Evolutionary conservation across 2,329 filamentous ascomycete species (phyloP).

Genomic region (Westerdykella aurantiaca): DNA sequence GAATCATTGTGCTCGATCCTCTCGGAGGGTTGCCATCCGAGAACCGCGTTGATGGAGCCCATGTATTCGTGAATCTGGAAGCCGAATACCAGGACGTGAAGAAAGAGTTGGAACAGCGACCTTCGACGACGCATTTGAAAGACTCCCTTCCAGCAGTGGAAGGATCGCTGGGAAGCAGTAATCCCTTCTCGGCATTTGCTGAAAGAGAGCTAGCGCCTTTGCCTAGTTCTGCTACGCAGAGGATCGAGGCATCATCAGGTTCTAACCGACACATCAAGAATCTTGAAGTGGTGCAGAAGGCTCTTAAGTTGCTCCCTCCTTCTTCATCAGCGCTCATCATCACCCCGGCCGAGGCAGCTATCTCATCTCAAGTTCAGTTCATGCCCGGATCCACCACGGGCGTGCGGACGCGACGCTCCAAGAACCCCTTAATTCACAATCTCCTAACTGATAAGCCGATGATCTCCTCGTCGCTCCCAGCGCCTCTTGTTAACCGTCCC

Average conservation of each 20-base stretch:
- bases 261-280: conserved; percentile 58
- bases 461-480: conserved; percentile 83
- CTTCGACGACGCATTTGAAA: conserved; percentile 8
- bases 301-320: conserved; percentile 70
- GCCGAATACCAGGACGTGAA: conserved; percentile 74
- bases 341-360: conserved; percentile 76
- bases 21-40: conserved; percentile 74
- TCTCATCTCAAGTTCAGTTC: conserved; percentile 39
- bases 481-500: conserved; percentile 30
- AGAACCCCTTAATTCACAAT: conserved; percentile 91
- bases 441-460: conserved; percentile 91
- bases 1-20: conserved; percentile 83
- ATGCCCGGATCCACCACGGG: conserved; percentile 31
- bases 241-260: conserved; percentile 12
- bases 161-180: conserved; percentile 29
- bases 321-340: conserved; percentile 85
- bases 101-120: conserved; percentile 49
- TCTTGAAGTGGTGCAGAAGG: conserved; percentile 63
- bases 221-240: conserved; percentile 10
- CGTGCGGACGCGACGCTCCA: conserved; percentile 54
- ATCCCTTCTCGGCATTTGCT: conserved; percentile 43
- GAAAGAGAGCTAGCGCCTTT: conserved; percentile 20
- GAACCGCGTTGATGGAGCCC: conserved; percentile 55
- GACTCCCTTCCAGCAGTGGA: neutral
- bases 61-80: conserved; percentile 88